Percentiles rank a stretch among this genome's conserved stretches.
phyloP scores from a whole-genome alignment of 257 asterid genomes.

The Solanum dulcamara region DNA sequence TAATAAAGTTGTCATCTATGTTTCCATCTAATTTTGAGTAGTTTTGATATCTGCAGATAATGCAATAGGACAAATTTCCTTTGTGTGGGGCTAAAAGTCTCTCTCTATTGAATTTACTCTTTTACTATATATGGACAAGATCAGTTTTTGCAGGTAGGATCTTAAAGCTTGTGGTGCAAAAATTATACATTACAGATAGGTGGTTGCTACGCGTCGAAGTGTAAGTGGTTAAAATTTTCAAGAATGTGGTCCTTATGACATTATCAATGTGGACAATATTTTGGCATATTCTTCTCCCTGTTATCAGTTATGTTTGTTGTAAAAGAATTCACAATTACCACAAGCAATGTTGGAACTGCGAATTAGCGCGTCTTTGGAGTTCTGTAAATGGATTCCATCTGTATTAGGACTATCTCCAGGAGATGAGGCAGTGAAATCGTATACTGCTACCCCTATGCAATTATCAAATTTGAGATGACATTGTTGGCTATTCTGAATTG shows the following conservation, averaged over 20 bases:
- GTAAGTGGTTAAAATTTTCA: conserved; percentile 1
- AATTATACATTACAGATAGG: conserved; percentile 10
- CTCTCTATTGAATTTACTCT: background rate
- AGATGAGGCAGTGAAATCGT: conserved; percentile 51
- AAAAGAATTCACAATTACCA: conserved; percentile 30
- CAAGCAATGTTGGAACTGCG: conserved; percentile 57
- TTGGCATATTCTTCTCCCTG: background rate
- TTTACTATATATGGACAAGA: conserved; percentile 3
- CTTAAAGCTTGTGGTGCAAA: conserved; percentile 9
- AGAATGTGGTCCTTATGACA: conserved; percentile 10
- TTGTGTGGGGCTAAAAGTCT: conserved; percentile 8
- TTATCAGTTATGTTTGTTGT: background rate
- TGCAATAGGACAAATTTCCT: background rate
- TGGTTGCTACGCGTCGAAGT: conserved; percentile 18
- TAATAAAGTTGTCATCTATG: background rate
- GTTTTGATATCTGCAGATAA: too few species aligned
- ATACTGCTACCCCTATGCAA: conserved; percentile 65
- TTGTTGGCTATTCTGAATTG: conserved; percentile 68
- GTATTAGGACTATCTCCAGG: conserved; percentile 95
- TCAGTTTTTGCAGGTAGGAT: conserved; percentile 9
- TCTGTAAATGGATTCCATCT: conserved; percentile 85
- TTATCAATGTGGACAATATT: conserved; percentile 21
- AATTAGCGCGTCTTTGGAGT: conserved; percentile 73
- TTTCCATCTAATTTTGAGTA: background rate
- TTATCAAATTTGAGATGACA: conserved; percentile 82